phyloP scores from a whole-genome alignment of 257 asterid genomes.

The Thymus quinquecostatus region DNA sequence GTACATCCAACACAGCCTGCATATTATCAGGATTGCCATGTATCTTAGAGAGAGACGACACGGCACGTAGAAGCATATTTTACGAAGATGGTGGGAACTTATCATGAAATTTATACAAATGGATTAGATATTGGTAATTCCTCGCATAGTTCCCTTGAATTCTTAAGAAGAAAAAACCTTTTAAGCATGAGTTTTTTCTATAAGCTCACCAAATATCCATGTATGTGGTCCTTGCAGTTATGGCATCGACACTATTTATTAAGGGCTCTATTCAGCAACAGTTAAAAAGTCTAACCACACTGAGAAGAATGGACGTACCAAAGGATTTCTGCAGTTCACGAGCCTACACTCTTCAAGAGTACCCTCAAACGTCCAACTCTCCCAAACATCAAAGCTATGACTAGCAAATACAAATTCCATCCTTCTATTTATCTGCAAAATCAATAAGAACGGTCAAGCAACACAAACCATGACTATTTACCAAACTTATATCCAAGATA shows the following conservation, averaged over 20 bases:
- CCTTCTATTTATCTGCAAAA: constrained; percentile 92
- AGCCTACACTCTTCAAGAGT: constrained; percentile 88
- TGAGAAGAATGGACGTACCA: constrained; percentile 52
- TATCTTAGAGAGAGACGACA: constrained; percentile 14
- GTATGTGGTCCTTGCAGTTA: neutral
- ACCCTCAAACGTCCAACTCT: constrained; percentile 96
- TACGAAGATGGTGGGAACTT: too few relatives aligned
- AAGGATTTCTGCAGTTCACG: constrained; percentile 93
- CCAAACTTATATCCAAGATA: neutral
- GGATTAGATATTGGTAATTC: too few relatives aligned
- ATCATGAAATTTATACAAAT: too few relatives aligned
- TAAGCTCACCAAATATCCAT: constrained; percentile 1
- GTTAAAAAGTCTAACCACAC: constrained; percentile 21
- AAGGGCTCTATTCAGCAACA: constrained; percentile 17
- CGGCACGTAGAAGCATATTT: neutral
- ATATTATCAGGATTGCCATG: constrained; percentile 15
- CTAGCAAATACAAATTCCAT: constrained; percentile 98
- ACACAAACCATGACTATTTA: neutral
- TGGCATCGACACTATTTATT: neutral
- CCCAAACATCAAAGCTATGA: constrained; percentile 98
- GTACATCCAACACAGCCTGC: constrained; percentile 91
- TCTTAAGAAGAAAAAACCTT: neutral
- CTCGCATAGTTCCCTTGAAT: neutral
- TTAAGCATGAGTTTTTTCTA: neutral
- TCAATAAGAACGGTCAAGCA: constrained; percentile 24